Evolutionary conservation across 2,329 filamentous ascomycete species (phyloP).

Genomic region (Helminthosporium solani): DNA sequence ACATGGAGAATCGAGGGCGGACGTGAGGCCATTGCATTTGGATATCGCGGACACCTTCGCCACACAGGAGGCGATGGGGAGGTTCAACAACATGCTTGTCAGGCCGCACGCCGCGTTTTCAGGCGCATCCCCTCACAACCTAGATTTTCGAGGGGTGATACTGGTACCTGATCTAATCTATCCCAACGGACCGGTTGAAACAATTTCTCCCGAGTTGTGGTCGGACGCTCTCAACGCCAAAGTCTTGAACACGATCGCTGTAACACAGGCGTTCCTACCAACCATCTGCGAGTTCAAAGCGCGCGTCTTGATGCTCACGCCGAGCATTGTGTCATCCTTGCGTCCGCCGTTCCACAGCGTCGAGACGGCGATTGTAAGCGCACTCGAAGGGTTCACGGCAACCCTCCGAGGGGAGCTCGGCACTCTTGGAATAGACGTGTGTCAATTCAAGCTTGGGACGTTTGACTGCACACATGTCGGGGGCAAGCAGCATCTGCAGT

Average conservation of each 20-base stretch:
- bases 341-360: conserved; percentile 79
- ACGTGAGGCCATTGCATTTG: conserved; percentile 78
- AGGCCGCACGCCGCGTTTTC: conserved; percentile 74
- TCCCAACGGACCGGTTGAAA: conserved; percentile 79
- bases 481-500: conserved; percentile 44
- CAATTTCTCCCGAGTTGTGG: conserved; percentile 79
- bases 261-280: conserved; percentile 79
- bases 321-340: conserved; percentile 76
- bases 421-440: conserved; percentile 73
- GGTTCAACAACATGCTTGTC: conserved; percentile 70
- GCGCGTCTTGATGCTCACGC: conserved; percentile 74
- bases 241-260: conserved; percentile 83
- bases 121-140: conserved; percentile 71
- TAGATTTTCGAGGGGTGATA: conserved; percentile 76
- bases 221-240: conserved; percentile 91
- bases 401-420: conserved; percentile 77
- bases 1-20: conserved; percentile 71
- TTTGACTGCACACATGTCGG: conserved; percentile 76
- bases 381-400: conserved; percentile 80
- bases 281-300: conserved; percentile 56
- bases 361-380: conserved; percentile 82
- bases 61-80: conserved; percentile 67
- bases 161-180: conserved; percentile 79
- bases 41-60: conserved; percentile 77
- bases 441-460: conserved; percentile 86